phyloP scores from a whole-genome alignment of 768 basidiomycete genomes.

The Mycena crocata region DNA sequence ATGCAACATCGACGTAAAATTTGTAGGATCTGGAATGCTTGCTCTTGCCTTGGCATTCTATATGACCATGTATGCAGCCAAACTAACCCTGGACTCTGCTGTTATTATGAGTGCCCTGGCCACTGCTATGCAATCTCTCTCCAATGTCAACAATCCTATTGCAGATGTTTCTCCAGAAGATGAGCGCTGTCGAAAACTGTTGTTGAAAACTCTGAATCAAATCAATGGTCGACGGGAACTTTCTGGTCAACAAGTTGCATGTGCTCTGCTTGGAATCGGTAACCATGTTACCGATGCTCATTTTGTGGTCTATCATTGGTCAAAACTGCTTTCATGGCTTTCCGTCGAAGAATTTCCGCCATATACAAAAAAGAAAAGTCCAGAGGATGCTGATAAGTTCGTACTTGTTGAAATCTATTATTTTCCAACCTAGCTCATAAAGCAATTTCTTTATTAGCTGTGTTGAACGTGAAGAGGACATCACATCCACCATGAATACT shows the following conservation, averaged over 20 bases:
- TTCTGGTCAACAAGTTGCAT: conserved; percentile 27
- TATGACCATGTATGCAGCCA: conserved; percentile 20
- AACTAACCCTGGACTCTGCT: conserved; percentile 20
- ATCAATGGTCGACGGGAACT: conserved; percentile 23
- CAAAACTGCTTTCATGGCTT: conserved; percentile 16
- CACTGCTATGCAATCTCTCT: conserved; percentile 9
- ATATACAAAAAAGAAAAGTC: neutral
- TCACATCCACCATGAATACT: too few relatives aligned
- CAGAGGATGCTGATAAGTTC: too few relatives aligned
- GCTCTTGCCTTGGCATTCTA: conserved; percentile 21
- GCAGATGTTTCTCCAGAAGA: neutral
- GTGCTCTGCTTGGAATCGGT: conserved; percentile 2
- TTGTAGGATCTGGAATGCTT: conserved; percentile 26
- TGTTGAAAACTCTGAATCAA: conserved; percentile 29
- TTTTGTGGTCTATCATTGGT: conserved; percentile 25
- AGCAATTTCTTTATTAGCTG: too few relatives aligned
- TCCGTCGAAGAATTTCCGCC: conserved; percentile 7
- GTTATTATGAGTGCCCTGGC: conserved; percentile 28
- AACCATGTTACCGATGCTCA: conserved; percentile 26
- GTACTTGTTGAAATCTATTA: too few relatives aligned
- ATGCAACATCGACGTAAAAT: conserved; percentile 34
- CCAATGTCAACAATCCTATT: neutral
- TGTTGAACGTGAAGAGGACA: too few relatives aligned
- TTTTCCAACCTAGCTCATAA: too few relatives aligned
- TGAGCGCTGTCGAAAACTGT: conserved; percentile 14